phyloP scores from a whole-genome alignment of 2,329 filamentous ascomycete genomes.

The Sporothrix protearum region DNA sequence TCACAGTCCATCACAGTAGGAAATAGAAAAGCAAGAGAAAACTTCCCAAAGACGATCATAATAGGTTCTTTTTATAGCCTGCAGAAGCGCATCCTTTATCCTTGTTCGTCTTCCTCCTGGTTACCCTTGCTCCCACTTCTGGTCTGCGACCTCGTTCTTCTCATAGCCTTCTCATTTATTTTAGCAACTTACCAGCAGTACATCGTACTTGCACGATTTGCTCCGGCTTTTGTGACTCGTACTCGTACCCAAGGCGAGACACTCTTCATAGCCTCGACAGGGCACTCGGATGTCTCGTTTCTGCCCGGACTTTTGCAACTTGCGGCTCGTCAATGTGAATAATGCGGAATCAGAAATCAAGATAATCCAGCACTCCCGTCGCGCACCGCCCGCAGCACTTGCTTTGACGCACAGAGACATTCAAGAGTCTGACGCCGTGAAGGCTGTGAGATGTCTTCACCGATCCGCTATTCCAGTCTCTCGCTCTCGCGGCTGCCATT shows the following conservation, averaged over 20 bases:
- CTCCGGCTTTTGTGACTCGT: neutral
- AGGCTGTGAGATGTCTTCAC: neutral
- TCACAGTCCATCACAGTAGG: neutral
- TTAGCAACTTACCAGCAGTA: neutral
- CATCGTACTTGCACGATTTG: neutral
- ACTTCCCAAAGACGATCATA: neutral
- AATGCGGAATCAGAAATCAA: neutral
- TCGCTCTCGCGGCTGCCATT: neutral
- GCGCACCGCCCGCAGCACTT: constrained; percentile 1
- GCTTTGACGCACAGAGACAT: neutral
- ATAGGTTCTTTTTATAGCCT: neutral
- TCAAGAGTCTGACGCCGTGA: neutral
- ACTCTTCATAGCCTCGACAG: neutral
- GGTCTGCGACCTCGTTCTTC: neutral
- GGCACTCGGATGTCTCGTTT: neutral
- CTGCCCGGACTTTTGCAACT: neutral
- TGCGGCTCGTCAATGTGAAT: neutral
- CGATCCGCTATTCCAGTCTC: neutral
- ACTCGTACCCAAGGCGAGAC: neutral
- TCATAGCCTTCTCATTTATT: neutral
- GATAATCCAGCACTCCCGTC: constrained; percentile 3
- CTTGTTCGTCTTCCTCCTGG: neutral
- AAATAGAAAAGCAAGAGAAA: neutral
- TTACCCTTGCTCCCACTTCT: neutral
- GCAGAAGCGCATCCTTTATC: neutral